Evolutionary conservation across 495 filamentous ascomycete genomes (phyloP), one percentile per base, ranked within the genome.

Genomic region (Lentithecium fluviatile): DNA sequence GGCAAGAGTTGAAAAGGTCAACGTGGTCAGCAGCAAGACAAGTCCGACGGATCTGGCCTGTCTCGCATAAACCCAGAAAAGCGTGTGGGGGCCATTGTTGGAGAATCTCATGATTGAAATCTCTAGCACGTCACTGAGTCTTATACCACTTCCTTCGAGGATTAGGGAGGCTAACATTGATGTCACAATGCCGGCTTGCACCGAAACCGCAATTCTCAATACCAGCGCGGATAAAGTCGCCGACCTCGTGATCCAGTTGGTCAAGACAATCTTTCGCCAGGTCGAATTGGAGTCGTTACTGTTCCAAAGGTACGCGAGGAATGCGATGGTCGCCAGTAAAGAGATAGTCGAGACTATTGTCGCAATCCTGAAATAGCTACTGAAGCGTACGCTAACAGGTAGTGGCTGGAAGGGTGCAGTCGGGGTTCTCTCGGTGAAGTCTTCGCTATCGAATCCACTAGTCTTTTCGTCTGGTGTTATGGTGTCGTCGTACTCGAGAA

Each of bases 131-230:
- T 52, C 49, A 20, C 2, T 23, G 10, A 52, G 29, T 15, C 49
- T 24, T 32, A 52, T 52, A 34, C 49, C 49, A 8, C 3, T 32
- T 2, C 49, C 49, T 23, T 52, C 49, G n/a, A 52, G 3, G 25
- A 37, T 26, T 2, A 52, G 29, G 32, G 49, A n/a, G 15, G 49
- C 49, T 11, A 52, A 19, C 49, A 52, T 52, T 17, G 49, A 52
- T 6, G 49, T 52, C n/a, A 24, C 49, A 51, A 51, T 25, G 29
- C n/a, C n/a, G n/a, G n/a, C n/a, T n/a, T n/a, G n/a, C n/a, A n/a
- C n/a, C n/a, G n/a, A n/a, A n/a, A n/a, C 49, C n/a, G n/a, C 10
- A 2, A 52, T 20, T 8, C 49, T 32, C 7, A 52, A 17, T 2
- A 6, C n/a, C 4, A 52, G 23, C 13, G 49, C 29, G 2, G 49